Evolutionary conservation across 2,329 filamentous ascomycete species (phyloP).

Genomic region (Botrytis cinerea): DNA sequence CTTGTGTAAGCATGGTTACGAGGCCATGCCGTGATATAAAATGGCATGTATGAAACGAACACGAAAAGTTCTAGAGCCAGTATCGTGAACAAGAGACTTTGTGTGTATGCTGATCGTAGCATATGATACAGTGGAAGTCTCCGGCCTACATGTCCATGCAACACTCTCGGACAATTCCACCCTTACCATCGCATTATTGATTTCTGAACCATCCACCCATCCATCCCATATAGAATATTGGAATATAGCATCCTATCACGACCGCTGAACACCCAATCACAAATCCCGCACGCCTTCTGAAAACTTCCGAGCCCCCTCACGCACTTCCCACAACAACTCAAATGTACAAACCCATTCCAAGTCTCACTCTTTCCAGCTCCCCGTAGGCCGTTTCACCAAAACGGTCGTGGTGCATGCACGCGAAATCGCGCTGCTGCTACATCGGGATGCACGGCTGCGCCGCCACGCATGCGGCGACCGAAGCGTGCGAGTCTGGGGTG

Average conservation of each 20-base stretch:
- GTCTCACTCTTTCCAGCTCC: background rate
- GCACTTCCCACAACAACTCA: too few species aligned
- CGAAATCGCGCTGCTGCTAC: background rate
- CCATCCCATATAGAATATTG: background rate
- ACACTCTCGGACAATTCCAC: background rate
- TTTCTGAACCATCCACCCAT: background rate
- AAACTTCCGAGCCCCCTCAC: background rate
- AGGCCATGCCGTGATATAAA: conserved; percentile 1
- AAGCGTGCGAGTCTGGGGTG: background rate
- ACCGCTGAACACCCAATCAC: background rate
- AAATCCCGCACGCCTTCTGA: background rate
- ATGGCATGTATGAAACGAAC: background rate
- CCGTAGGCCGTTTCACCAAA: conserved; percentile 16
- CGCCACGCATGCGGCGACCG: background rate
- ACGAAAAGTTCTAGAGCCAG: background rate
- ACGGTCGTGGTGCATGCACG: conserved; percentile 6
- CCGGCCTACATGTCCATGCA: background rate
- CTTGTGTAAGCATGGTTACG: background rate
- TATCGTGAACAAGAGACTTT: background rate
- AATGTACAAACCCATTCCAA: background rate
- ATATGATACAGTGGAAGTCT: background rate
- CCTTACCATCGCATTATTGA: background rate
- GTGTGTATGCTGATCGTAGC: conserved; percentile 10
- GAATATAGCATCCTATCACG: background rate
- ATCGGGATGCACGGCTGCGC: background rate